phyloP scores from a whole-genome alignment of 75 land plant genomes.

The Larix kaempferi region DNA sequence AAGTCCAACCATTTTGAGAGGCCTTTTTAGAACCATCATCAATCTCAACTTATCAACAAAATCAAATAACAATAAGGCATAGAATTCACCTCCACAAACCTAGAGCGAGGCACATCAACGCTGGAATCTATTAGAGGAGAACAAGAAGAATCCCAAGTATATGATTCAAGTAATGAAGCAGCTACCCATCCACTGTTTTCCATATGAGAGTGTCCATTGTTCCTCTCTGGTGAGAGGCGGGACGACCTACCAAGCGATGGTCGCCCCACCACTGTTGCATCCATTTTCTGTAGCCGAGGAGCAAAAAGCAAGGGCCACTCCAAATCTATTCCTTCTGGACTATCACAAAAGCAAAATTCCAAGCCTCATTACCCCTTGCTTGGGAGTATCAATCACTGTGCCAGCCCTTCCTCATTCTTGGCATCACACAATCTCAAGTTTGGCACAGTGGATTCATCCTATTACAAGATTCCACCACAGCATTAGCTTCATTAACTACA shows the following conservation, averaged over 20 bases:
- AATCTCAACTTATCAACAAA: background rate
- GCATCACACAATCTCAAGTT: background rate
- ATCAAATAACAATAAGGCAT: background rate
- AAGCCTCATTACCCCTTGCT: background rate
- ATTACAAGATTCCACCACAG: background rate
- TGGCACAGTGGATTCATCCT: background rate
- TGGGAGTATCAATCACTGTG: background rate
- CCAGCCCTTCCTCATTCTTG: background rate
- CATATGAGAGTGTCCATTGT: slow-evolving; percentile 3
- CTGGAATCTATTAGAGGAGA: slow-evolving; percentile 32
- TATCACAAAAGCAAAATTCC: background rate
- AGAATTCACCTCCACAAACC: slow-evolving; percentile 22
- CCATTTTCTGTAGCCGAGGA: background rate
- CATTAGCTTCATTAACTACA: background rate
- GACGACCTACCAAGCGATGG: slow-evolving; percentile 9
- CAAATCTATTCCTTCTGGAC: background rate
- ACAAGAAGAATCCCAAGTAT: slow-evolving; percentile 29
- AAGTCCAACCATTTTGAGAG: background rate
- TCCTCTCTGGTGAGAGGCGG: slow-evolving; percentile 6
- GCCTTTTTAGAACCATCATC: slow-evolving; percentile 8
- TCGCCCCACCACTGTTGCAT: slow-evolving; percentile 11
- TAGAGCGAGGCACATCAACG: slow-evolving; percentile 38
- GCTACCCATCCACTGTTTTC: slow-evolving; percentile 34
- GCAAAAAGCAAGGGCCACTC: slow-evolving; percentile 1
- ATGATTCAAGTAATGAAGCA: slow-evolving; percentile 29